Conservation (phyloP, 371 early-diverging fungal species). For the Mucor lusitanicus region DNA sequence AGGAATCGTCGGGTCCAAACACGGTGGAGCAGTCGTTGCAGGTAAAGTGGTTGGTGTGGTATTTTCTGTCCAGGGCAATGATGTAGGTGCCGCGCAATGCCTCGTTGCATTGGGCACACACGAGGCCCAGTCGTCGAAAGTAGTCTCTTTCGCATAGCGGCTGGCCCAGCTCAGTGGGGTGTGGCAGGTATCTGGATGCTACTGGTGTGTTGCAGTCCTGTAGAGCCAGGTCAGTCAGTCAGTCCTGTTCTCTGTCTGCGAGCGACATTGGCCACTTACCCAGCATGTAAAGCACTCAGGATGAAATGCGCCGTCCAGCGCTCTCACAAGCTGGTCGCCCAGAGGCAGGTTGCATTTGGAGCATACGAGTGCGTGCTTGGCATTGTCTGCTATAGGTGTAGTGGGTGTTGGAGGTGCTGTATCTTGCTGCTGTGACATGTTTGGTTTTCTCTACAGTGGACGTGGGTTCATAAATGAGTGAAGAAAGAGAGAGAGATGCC, state of each 20-base stretch:
- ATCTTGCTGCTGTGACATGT: background rate
- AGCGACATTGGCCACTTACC: no score
- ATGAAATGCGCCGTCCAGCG: conserved; percentile 90
- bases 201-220: conserved; percentile 84
- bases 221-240: no score
- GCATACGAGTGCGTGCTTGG: conserved; percentile 78
- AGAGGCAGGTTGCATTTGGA: conserved; percentile 86
- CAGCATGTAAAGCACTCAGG: conserved; percentile 97
- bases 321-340: conserved; percentile 91
- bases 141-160: conserved; percentile 91
- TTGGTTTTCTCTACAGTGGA: background rate
- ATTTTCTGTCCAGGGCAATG: conserved; percentile 88
- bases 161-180: conserved; percentile 58
- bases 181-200: conserved; percentile 85
- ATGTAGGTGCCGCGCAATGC: conserved; percentile 92
- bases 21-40: conserved; percentile 90
- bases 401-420: background rate
- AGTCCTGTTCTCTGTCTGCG: no score
- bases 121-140: conserved; percentile 79
- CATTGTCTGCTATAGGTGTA: background rate
- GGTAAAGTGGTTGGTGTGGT: conserved; percentile 95
- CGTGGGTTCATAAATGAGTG: background rate
- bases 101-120: conserved; percentile 89
- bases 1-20: conserved; percentile 94
- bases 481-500: background rate